Evolutionary conservation across 192 early-diverging fungal genomes (phyloP), one percentile per base, ranked within the genome.

Genomic region (Lobosporangium transversale): DNA sequence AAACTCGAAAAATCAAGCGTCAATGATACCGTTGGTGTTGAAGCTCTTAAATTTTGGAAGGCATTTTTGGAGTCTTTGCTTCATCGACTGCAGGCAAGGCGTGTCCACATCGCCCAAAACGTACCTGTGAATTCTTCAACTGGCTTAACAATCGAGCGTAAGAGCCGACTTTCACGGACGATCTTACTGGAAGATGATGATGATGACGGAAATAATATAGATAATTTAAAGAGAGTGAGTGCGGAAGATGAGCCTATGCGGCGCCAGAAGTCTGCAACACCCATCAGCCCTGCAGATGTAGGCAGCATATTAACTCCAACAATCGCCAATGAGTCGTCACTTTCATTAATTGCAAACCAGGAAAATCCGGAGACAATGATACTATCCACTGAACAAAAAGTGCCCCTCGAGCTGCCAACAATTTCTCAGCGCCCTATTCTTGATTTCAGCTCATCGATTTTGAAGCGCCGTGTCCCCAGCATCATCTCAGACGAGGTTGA

Each of bases 1-100:
- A 79, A 76, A 40, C 56, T 75, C 11, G 87, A 82, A 9, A 89
- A 89, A 49, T 61, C 74, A 10, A 81, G 33, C 3, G 67, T 60
- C n/a, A 62, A 68, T 21, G 83, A 89, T 36, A 62, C 51, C 0
- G 6, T 66, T 12, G 59, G 58, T 2, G 58, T 62, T 5, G 78
- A 85, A 18, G 50, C 80, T 17, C 51, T 83, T 2, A 32, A 31
- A 8, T 89, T 83, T 58, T 80, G 80, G 68, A 50, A 51, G 17
- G 35, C 44, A 0, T 81, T 89, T 37, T 36, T 89, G 32, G 63
- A 68, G 15, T 65, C 50, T 17, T 60, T 69, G 3, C n/a, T 69
- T 9, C 27, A 32, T 26, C 65, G 81, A 45, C 56, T 58, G 12
- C 32, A 48, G 29, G 42, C 23, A 14, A 43, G 49, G 18, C 33